Base-by-base conservation (phyloP, 345 rosid genomes). In the Trapa incisa region DNA sequence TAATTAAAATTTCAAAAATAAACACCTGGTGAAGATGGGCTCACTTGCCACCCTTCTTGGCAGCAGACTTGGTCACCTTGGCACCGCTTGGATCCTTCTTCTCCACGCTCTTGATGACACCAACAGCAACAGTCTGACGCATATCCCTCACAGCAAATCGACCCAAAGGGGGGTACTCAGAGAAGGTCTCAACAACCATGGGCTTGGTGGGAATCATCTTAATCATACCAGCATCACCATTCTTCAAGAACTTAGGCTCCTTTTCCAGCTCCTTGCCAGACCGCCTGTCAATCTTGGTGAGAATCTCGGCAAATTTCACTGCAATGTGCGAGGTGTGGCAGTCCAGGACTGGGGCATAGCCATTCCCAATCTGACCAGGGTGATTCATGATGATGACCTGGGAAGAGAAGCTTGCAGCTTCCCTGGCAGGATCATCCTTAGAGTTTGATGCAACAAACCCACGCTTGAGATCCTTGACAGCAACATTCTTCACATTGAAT, bases 381-480 rank as follows among this genome's bases (percentile, higher is more conserved):
- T 89, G 96, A 77, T 89, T 89, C 94, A 89, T 89, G 87, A 89
- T 89, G 69, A 89, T 89, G 37, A 89, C 96, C 37, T 89, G 96
- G 64, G 96, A 70, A 17, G 94, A 87, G 83, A 89, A 89, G 79
- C 58, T 85, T 10, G 89, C 89, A 0, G 96, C 94, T 11, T 76
- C 96, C 84, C 74, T 87, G 45, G 96, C 86, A 2, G 93, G 96
- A 72, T 89, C 96, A 16, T 89, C 96, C 85, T 89, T 87, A 9
- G 96, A 87, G 84, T 89, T 89, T 1, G 96, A 89, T 10, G 96
- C 96, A 42, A 89, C 91, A 6, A 0, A 85, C 0, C 96, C 96
- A 53, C 94, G 82, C 84, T 87, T 89, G 39, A 89, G 78, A 87
- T 89, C 96, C 87, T 89, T 89, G 3, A 89, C 96, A 1, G 96